Evolutionary conservation across 148 eudicot species (phyloP).

Genomic region (Tetragonia tetragonoides): DNA sequence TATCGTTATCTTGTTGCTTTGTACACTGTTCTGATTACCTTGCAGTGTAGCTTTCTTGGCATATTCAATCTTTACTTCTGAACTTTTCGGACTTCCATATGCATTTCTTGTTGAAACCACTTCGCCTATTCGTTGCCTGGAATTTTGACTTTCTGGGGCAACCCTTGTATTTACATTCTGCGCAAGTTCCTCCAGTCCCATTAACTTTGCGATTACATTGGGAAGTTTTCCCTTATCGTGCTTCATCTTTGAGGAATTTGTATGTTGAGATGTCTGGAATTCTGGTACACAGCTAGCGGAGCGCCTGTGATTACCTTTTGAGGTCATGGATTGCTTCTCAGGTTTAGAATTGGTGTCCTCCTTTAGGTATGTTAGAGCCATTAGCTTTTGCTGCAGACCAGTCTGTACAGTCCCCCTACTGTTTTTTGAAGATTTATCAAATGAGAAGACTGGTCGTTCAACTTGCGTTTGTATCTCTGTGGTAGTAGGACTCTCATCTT

Average conservation of each 20-base stretch:
- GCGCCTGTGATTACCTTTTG: conserved; percentile 36
- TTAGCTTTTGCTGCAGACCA: conserved; percentile 18
- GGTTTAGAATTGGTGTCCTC: conserved; percentile 10
- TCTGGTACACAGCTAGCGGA: conserved; percentile 50
- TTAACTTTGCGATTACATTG: conserved; percentile 81
- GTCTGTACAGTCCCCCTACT: conserved; percentile 21
- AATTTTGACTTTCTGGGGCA: conserved; percentile 21
- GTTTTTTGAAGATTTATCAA: conserved; percentile 59
- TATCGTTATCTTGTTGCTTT: conserved; percentile 27
- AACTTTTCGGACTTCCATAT: conserved; percentile 21
- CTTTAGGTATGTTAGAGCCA: conserved; percentile 26
- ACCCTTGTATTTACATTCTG: conserved; percentile 28
- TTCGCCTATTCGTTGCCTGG: conserved; percentile 32
- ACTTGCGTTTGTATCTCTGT: conserved; percentile 43
- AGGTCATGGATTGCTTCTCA: conserved; percentile 25
- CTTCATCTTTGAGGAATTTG: conserved; percentile 30
- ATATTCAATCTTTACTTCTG: conserved; percentile 21
- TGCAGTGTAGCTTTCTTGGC: conserved; percentile 13
- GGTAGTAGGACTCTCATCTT: conserved; percentile 31
- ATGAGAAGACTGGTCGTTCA: conserved; percentile 74
- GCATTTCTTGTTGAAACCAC: conserved; percentile 21
- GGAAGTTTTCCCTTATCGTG: conserved; percentile 51
- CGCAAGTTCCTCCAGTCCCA: conserved; percentile 83
- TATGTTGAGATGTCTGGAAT: conserved; percentile 22
- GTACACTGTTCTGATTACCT: conserved; percentile 24